These are phyloP conservation scores for Pelagomonas calceolata DNA, from an alignment of 108 stramenopile species.

Conservation along the genomic window DNA sequence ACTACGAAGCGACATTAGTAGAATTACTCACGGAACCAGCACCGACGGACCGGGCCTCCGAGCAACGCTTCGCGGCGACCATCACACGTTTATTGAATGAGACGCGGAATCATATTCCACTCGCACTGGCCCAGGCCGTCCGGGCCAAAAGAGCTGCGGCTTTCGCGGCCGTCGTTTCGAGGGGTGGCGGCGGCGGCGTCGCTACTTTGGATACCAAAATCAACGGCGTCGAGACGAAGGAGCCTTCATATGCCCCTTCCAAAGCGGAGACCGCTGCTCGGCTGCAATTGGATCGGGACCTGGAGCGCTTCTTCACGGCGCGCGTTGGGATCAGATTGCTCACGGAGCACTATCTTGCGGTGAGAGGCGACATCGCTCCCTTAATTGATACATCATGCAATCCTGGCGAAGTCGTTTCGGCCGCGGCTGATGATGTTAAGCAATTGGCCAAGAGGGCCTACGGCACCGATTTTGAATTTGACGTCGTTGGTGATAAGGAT, in stretches of 20 bases:
- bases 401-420: conserved; percentile 47
- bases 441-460: conserved; percentile 49
- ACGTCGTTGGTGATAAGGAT: neutral
- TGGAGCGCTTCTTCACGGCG: conserved; percentile 79
- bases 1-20: conserved; percentile 59
- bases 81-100: neutral
- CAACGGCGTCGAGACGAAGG: conserved; percentile 34
- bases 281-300: conserved; percentile 54
- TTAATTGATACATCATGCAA: conserved; percentile 58
- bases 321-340: conserved; percentile 75
- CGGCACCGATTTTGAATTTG: conserved; percentile 37
- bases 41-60: conserved; percentile 46
- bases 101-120: neutral
- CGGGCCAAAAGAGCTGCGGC: too few relatives aligned
- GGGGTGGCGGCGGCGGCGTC: conserved; percentile 13
- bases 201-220: conserved; percentile 45
- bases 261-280: neutral
- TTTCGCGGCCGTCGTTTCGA: too few relatives aligned
- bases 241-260: too few relatives aligned
- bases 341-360: conserved; percentile 73
- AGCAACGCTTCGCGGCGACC: conserved; percentile 47
- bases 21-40: conserved; percentile 44
- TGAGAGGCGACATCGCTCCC: conserved; percentile 40
- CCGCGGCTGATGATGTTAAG: conserved; percentile 46
- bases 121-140: neutral